Evolutionary conservation across 352 stramenopile genomes (phyloP), one percentile per base, ranked within the genome.

Genomic region (Phytopythium cucurbitacearum): DNA sequence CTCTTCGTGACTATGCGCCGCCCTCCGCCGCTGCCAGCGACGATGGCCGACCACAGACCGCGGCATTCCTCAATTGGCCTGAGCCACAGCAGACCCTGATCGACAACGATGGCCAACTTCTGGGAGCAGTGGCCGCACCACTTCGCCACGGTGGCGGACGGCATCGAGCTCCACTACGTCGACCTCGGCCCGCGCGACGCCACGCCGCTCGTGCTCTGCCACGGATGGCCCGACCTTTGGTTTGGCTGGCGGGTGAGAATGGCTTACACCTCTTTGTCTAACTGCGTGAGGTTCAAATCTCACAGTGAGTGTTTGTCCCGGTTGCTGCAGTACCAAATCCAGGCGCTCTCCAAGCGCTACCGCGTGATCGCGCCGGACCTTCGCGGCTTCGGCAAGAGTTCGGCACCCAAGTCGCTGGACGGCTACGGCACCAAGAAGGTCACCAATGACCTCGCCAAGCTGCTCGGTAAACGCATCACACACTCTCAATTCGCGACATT

Each of bases 141-240:
- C 40, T 76, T 68, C 58, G 45, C 64, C 46, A 16, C 65, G 41
- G 69, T 69, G 32, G 40, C 55, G 9, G 52, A 66, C 9, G 65
- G 61, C 7, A 61, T 85, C 33, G 59, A 48, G 3, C 13, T 91
- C 4, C 78, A 87, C 52, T 91, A 78, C 43, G 69, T 89, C 40
- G 71, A 87, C 39, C 74, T 76, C 2, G 76, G 76, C 15, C 77
- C 69, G 33, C 52, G 50, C 28, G 67, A 91, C 44, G 75, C 40
- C n/a, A 52, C 82, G 39, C 67, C 77, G 2, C 56, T 88, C 8
- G 69, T 91, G 40, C 62, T 89, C 55, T 67, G 89, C 43, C 81
- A 91, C 51, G 80, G 78, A 1, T 91, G 76, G 72, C 80, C 80
- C 12, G 80, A 91, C 54, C 62, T 91, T 39, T 91, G 77, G 77